Conservation (phyloP, 352 stramenopile genomes). For the Pythium biforme region DNA sequence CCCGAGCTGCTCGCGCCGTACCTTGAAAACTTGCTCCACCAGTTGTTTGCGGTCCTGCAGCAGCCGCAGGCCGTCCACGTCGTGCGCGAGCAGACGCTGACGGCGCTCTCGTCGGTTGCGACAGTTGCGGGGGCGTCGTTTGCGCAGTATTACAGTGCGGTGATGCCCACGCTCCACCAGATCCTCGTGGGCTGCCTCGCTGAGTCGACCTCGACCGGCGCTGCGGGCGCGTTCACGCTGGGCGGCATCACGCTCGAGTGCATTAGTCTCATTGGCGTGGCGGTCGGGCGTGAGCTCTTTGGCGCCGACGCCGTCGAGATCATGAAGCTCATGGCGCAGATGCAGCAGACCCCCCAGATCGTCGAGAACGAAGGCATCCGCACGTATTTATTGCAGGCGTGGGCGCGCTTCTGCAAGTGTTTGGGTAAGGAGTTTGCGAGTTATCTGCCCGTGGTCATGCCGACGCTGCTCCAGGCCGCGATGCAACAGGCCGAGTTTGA, state of each 20-base stretch:
- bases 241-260: constrained; percentile 86
- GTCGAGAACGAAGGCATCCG: constrained; percentile 81
- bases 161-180: constrained; percentile 72
- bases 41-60: constrained; percentile 68
- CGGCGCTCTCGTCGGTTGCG: constrained; percentile 76
- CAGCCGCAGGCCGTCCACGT: constrained; percentile 43
- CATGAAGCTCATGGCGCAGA: constrained; percentile 84
- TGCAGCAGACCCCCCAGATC: constrained; percentile 79
- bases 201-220: constrained; percentile 41
- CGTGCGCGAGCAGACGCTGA: constrained; percentile 81
- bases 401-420: constrained; percentile 72
- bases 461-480: constrained; percentile 71
- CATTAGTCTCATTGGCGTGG: constrained; percentile 74
- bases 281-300: constrained; percentile 78
- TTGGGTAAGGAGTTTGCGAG: constrained; percentile 76
- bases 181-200: constrained; percentile 66
- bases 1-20: constrained; percentile 65
- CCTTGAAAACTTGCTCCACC: constrained; percentile 66
- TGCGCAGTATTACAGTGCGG: constrained; percentile 65
- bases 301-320: constrained; percentile 60
- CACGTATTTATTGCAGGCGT: constrained; percentile 81
- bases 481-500: constrained; percentile 84
- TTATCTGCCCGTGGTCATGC: constrained; percentile 82
- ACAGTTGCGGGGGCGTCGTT: constrained; percentile 64
- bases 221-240: constrained; percentile 64